Evolutionary conservation across 2,329 filamentous ascomycete genomes (phyloP).

Genomic region (Paecilomyces dactylethromorphus): DNA sequence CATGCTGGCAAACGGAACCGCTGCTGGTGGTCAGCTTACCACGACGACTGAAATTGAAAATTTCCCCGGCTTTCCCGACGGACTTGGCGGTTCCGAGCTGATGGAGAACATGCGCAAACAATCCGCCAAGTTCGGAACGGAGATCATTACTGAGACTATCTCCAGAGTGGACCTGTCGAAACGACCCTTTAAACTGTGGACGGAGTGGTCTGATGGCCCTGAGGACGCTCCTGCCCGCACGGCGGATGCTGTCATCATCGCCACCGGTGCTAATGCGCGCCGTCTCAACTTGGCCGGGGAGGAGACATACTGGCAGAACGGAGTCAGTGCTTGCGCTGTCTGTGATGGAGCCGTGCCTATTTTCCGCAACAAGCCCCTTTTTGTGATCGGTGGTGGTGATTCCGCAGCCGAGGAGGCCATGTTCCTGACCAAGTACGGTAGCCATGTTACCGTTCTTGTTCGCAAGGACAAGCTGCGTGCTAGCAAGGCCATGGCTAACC

Average conservation of each 20-base stretch:
- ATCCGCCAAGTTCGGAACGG: conserved; percentile 84
- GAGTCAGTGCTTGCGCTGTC: conserved; percentile 92
- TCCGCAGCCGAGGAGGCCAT: conserved; percentile 95
- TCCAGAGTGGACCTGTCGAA: conserved; percentile 75
- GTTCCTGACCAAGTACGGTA: conserved; percentile 96
- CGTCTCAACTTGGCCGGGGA: conserved; percentile 79
- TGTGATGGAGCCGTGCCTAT: conserved; percentile 97
- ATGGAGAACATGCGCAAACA: conserved; percentile 97
- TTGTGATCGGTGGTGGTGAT: conserved; percentile 94
- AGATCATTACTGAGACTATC: conserved; percentile 87
- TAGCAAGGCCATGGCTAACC: conserved; percentile 83
- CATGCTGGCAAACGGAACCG: conserved; percentile 94
- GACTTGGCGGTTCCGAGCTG: conserved; percentile 77
- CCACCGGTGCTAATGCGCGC: conserved; percentile 87
- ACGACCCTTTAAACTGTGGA: conserved; percentile 87
- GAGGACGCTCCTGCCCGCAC: conserved; percentile 69
- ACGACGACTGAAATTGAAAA: conserved; percentile 99
- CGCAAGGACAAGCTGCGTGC: conserved; percentile 80
- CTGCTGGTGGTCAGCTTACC: conserved; percentile 91
- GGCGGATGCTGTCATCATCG: conserved; percentile 86
- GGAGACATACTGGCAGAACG: conserved; percentile 95
- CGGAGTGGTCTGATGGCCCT: conserved; percentile 71
- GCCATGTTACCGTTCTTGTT: conserved; percentile 89
- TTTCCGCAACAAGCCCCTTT: conserved; percentile 91
- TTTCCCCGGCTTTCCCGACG: conserved; percentile 88